These are phyloP conservation scores for Solanum pinnatisectum DNA, from an alignment of 257 asterid species.

Conservation along the genomic window DNA sequence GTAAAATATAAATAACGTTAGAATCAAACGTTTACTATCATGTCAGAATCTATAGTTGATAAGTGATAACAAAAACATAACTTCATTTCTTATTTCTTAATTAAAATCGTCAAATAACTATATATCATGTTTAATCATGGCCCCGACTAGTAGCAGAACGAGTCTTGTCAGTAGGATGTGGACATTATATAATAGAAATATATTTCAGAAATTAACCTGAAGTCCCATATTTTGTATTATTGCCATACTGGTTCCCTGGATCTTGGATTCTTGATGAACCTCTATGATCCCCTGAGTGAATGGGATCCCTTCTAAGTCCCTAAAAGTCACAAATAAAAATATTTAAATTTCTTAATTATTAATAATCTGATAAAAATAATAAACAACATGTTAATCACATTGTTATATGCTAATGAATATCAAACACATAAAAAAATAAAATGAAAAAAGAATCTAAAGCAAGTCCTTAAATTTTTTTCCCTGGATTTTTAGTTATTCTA, in stretches of 20 bases:
- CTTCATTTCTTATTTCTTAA: neutral
- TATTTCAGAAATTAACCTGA: slow-evolving; percentile 17
- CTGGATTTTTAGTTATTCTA: neutral
- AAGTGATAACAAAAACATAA: neutral
- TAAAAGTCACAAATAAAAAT: neutral
- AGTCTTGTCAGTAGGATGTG: too few relatives aligned
- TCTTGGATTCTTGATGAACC: slow-evolving; percentile 16
- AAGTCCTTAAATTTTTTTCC: too few relatives aligned
- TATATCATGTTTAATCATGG: neutral
- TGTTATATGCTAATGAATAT: neutral
- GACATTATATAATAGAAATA: neutral
- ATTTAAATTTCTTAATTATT: too few relatives aligned
- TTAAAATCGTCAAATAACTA: neutral
- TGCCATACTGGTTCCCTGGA: neutral
- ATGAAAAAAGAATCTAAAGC: neutral
- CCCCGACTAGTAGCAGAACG: neutral
- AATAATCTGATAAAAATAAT: neutral
- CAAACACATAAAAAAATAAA: neutral
- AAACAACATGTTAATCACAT: neutral
- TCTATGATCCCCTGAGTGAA: slow-evolving; percentile 5
- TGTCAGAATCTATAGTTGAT: neutral
- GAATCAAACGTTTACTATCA: neutral
- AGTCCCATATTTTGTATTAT: slow-evolving; percentile 17
- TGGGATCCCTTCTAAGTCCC: slow-evolving; percentile 46
- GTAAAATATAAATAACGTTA: neutral